phyloP scores from a whole-genome alignment of 495 filamentous ascomycete species.

The Melanomma pulvis-pyrius region DNA sequence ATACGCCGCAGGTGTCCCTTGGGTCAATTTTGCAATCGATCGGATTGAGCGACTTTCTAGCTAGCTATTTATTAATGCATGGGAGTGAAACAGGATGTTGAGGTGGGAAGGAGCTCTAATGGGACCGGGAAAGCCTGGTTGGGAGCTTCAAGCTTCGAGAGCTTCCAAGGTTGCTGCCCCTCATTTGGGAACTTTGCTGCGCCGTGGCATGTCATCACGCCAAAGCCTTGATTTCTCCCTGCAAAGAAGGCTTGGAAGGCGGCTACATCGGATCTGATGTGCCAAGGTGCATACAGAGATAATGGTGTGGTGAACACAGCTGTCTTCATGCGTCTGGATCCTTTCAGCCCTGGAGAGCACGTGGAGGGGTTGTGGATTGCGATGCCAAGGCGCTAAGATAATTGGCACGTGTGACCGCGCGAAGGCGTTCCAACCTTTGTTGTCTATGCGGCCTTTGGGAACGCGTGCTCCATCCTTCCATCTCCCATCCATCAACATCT shows the following conservation, averaged over 20 bases:
- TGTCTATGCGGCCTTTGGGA: not conserved
- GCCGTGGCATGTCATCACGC: not conserved
- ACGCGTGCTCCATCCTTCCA: not conserved
- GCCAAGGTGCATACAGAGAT: not conserved
- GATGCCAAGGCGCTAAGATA: too few species aligned
- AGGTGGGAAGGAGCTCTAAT: conserved; percentile 10
- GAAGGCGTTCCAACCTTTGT: not conserved
- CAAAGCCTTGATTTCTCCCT: conserved; percentile 30
- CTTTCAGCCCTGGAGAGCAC: too few species aligned
- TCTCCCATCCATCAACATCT: conserved; percentile 4
- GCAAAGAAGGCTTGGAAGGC: conserved; percentile 3
- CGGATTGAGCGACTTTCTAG: not conserved
- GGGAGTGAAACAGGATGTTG: conserved; percentile 22
- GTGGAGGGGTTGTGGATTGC: too few species aligned
- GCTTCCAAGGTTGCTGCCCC: conserved; percentile 7
- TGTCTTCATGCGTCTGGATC: too few species aligned
- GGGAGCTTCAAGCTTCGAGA: not conserved
- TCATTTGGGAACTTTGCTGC: conserved; percentile 10
- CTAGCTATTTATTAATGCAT: not conserved
- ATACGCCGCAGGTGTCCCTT: conserved; percentile 14
- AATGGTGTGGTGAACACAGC: conserved; percentile 14
- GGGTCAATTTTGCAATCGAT: conserved; percentile 1
- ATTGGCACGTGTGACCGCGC: conserved; percentile 22
- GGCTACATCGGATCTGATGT: conserved; percentile 28
- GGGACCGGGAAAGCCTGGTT: conserved; percentile 21